phyloP scores from a whole-genome alignment of 2,329 filamentous ascomycete genomes.

The Grosmannia penicillata region DNA sequence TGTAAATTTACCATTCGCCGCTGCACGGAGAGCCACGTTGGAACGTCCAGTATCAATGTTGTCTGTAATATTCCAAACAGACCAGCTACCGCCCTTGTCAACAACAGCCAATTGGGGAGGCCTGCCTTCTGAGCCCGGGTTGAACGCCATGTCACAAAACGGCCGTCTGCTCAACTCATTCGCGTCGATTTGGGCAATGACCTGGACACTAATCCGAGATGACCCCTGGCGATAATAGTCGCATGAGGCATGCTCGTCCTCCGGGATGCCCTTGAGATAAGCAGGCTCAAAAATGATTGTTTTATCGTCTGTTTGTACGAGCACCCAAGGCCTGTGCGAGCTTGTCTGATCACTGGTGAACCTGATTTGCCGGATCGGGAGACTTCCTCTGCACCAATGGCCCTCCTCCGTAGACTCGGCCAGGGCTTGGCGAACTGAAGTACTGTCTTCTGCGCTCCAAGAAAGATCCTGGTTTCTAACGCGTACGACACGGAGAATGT shows the following conservation, averaged over 20 bases:
- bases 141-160: conserved; percentile 52
- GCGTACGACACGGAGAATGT: conserved; percentile 39
- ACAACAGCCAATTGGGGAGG: conserved; percentile 50
- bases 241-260: conserved; percentile 4
- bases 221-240: conserved; percentile 15
- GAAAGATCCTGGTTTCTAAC: conserved; percentile 35
- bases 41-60: conserved; percentile 19
- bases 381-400: conserved; percentile 38
- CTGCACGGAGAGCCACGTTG: conserved; percentile 15
- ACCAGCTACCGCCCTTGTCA: conserved; percentile 52
- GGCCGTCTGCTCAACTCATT: conserved; percentile 35
- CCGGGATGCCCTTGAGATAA: conserved; percentile 5
- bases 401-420: conserved; percentile 26
- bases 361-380: conserved; percentile 36
- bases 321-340: conserved; percentile 29
- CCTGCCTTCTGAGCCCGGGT: conserved; percentile 31
- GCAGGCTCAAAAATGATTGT: conserved; percentile 33
- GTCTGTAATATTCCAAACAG: conserved; percentile 44
- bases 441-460: conserved; percentile 33
- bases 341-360: conserved; percentile 25
- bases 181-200: conserved; percentile 35
- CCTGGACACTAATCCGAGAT: conserved; percentile 41
- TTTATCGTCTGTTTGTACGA: conserved; percentile 36
- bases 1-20: conserved; percentile 23
- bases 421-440: conserved; percentile 30